Base-by-base conservation (phyloP, 75 land plant species). In the Isoetes taiwanensis region DNA sequence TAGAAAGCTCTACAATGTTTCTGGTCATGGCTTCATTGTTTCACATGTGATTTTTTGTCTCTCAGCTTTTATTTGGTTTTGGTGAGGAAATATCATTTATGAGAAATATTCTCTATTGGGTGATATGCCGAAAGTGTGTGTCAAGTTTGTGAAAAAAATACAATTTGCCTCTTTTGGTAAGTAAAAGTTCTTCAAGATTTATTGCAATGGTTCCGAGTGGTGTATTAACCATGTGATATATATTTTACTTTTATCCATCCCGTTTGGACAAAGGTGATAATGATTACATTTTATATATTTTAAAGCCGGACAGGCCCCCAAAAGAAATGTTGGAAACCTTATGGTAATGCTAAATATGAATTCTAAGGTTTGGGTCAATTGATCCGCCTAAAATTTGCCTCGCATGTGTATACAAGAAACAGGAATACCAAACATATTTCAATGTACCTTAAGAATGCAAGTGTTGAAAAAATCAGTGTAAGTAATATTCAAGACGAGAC, bases 121-220 rank as follows among this genome's bases (percentile, higher is more conserved):
- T 87, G 99, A 8, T 96, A 94, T 76, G 68, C 99, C 30, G 96
- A 82, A 58, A 96, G 88, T 39, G 78, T 71, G 38, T n/a, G n/a
- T n/a, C n/a, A n/a, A n/a, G n/a, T n/a, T n/a, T 74, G 81, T 74
- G 99, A 61, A 94, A 89, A 78, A 85, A 82, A 56, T 74, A 84
- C 34, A 85, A 85, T 64, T 43, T 94, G 41, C 99, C 99, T 9
- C 67, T 94, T 1, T 68, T 94, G 90, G 99, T 94, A 67, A 59
- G n/a, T n/a, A n/a, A n/a, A n/a, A n/a, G 60, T 59, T 57, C 1
- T 63, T 5, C 12, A 46, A 14, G 39, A 37, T n/a, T n/a, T n/a
- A n/a, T n/a, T n/a, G n/a, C n/a, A n/a, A n/a, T n/a, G n/a, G n/a
- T n/a, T n/a, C n/a, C 90, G 28, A 78, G 89, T 76, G 82, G 99